Percentiles rank a stretch among this genome's conserved stretches.
phyloP scores from a whole-genome alignment of 768 basidiomycete genomes.

The Agaricus sinodeliciosus region DNA sequence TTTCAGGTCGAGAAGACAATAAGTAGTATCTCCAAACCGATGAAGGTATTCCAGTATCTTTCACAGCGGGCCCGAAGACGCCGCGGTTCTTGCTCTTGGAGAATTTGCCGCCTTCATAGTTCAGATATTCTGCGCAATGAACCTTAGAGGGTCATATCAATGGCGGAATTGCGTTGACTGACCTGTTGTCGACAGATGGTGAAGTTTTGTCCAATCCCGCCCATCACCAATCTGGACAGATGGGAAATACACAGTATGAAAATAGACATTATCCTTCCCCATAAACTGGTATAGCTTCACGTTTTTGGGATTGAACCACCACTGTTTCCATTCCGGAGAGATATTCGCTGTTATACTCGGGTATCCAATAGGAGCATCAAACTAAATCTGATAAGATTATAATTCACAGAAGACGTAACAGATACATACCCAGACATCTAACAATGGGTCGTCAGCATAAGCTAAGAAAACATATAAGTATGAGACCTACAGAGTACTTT shows the following conservation, averaged over 20 bases:
- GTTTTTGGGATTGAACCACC: conserved; percentile 93
- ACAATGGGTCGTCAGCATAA: not conserved
- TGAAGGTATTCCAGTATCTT: conserved; percentile 86
- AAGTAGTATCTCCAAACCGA: conserved; percentile 98
- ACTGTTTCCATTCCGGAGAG: conserved; percentile 89
- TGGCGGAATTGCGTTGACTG: conserved; percentile 13
- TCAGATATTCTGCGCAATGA: conserved; percentile 71
- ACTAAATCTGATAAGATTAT: conserved; percentile 41
- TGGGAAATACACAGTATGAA: conserved; percentile 95
- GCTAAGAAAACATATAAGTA: not conserved
- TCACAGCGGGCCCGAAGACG: conserved; percentile 93
- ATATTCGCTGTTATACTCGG: conserved; percentile 95
- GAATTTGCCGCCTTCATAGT: conserved; percentile 98
- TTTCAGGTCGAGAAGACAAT: conserved; percentile 88
- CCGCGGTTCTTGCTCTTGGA: conserved; percentile 96
- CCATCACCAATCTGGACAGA: conserved; percentile 86
- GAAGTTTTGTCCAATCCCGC: conserved; percentile 87
- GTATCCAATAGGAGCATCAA: conserved; percentile 96
- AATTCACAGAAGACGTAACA: not conserved
- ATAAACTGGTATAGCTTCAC: conserved; percentile 97
- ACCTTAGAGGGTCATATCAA: not conserved
- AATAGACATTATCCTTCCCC: conserved; percentile 99
- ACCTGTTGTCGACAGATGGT: conserved; percentile 96
- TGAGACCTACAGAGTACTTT: conserved; percentile 89
- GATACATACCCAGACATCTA: conserved; percentile 87